Conservation (phyloP, 495 filamentous ascomycete species). For the Astrothelium macrocarpum region DNA sequence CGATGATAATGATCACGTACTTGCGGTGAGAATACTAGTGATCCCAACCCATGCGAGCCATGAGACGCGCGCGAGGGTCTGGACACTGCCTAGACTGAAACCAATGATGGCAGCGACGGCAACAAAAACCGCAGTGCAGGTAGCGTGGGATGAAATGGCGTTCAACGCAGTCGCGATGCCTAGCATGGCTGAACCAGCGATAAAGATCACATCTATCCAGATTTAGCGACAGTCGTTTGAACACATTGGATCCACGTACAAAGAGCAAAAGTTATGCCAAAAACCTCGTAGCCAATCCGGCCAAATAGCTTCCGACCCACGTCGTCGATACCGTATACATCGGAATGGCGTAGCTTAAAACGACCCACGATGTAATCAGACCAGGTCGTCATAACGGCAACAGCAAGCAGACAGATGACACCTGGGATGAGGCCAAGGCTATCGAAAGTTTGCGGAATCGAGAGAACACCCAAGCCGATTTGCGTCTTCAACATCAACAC, state of each 20-base stretch:
- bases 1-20: conserved; percentile 15
- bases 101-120: conserved; percentile 31
- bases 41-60: conserved; percentile 37
- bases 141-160: conserved; percentile 13
- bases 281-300: conserved; percentile 11
- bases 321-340: conserved; percentile 15
- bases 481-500: conserved; percentile 12
- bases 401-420: conserved; percentile 5
- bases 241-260: conserved; percentile 2
- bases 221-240: conserved; percentile 3
- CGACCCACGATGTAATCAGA: conserved; percentile 12
- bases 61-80: conserved; percentile 33
- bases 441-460: conserved; percentile 5
- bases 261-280: conserved; percentile 10
- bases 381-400: conserved; percentile 9
- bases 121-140: conserved; percentile 29
- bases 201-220: conserved; percentile 30
- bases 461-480: conserved; percentile 11
- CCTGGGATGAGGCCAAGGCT: conserved; percentile 8
- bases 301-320: conserved; percentile 10
- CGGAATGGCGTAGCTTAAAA: conserved; percentile 12
- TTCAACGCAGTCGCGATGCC: conserved; percentile 13
- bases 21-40: conserved; percentile 31
- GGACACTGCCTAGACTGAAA: conserved; percentile 31
- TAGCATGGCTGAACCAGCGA: conserved; percentile 30